Percentiles rank a stretch among this genome's conserved stretches.
Evolutionary conservation across 192 early-diverging fungal genomes (phyloP).

Genomic region (Phlyctochytrium arcticum): DNA sequence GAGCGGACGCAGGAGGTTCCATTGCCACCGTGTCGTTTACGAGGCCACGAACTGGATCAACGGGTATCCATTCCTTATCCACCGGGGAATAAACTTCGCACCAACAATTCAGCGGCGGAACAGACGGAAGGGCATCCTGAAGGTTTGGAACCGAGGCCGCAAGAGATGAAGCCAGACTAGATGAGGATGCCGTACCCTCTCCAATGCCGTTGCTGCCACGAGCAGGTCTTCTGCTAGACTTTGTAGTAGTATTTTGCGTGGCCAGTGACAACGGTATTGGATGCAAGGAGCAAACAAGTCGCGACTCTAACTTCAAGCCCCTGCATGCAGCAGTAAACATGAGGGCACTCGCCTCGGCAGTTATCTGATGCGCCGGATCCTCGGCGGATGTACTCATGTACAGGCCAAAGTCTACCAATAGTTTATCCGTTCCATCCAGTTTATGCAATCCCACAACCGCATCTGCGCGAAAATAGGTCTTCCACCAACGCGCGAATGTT

Average conservation of each 20-base stretch:
- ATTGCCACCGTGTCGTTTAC: conserved; percentile 51
- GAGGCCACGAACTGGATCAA: conserved; percentile 53
- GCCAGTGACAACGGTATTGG: conserved; percentile 59
- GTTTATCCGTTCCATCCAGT: not conserved
- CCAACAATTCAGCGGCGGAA: conserved; percentile 20
- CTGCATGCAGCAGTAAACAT: conserved; percentile 48
- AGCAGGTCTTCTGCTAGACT: not conserved
- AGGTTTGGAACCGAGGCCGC: not conserved
- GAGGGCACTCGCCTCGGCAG: conserved; percentile 40
- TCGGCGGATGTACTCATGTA: not conserved
- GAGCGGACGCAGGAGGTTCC: conserved; percentile 44
- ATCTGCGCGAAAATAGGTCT: not conserved
- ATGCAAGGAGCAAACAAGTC: conserved; percentile 64
- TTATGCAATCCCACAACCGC: not conserved
- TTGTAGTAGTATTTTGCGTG: conserved; percentile 2
- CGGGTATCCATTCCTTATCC: conserved; percentile 27
- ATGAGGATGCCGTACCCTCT: too few relatives aligned
- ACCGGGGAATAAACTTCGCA: conserved; percentile 26
- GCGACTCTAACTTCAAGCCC: conserved; percentile 46
- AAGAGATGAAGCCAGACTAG: not conserved
- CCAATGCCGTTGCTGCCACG: not conserved
- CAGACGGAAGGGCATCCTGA: not conserved
- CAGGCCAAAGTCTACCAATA: not conserved
- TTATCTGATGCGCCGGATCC: not conserved
- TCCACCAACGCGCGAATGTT: conserved; percentile 17